Base-by-base conservation (phyloP, 805 yeast genomes). In the Metschnikowia similis region DNA sequence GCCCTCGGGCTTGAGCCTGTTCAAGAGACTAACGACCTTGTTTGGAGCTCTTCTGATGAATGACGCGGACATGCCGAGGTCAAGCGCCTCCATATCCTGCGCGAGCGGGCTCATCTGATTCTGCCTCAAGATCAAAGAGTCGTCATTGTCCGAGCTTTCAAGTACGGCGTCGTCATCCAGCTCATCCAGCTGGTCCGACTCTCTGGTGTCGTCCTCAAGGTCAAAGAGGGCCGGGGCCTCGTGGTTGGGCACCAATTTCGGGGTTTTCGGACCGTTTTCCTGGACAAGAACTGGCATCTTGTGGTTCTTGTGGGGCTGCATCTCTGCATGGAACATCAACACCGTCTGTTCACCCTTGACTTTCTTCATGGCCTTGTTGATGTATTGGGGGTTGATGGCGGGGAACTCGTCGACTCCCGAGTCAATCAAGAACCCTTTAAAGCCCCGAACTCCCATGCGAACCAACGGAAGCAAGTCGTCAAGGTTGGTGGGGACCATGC, bases 331-430 rank as follows among this genome's bases (percentile, higher is more conserved):
- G 72, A 92, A 91, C 89, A 92, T 83, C 55, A 90, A 71, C 62
- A 89, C 66, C 0, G 97, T 88, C 31, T 80, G 76, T 39, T 80
- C 66, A 4, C 80, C 85, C 48, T 83, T 72, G 2, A 91, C 85
- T 11, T 58, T 66, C 16, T 74, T 64, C 80, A 92, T 77, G 7
- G 95, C 96, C 48, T 72, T 63, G 37, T 77, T 72, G 42, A 92
- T 85, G 62, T 89, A 84, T 2, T 64, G 64, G 16, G 85, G 79
- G 36, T 74, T 76, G 47, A 91, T 85, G 56, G 86, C 88, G 1
- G 97, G 97, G 66, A 92, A 91, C 67, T 91, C 97, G 47, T 89
- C 96, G 17, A 92, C 97, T n/a, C 97, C 97, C 40, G 94, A 85
- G 56, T 91, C 96, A 61, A 91, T 89, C 70, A 92, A 68, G 60